Base-by-base conservation (phyloP, 768 basidiomycete species). In the Boletus sensibilis region DNA sequence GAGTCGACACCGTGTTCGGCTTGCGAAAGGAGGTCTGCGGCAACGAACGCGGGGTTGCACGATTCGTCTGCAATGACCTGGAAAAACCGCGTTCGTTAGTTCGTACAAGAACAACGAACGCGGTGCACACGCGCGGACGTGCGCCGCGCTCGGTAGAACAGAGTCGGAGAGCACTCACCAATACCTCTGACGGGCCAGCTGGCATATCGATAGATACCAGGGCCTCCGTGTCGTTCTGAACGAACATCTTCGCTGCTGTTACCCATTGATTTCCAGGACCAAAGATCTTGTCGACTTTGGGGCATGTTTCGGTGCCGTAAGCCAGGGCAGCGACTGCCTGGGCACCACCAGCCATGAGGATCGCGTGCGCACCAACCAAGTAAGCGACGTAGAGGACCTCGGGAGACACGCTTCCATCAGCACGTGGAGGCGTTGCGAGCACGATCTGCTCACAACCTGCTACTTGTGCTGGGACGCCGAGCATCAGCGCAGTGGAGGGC, bases 201-300 rank as follows among this genome's bases (percentile, higher is more conserved):
- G 97, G 97, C 93, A 99, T 98, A 73, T 99, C 97, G 65, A 98
- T 99, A 16, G 92, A 90, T 8, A 98, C 94, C 59, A 95, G 73
- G 10, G 97, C 96, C 65, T 95, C 91, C 13, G 95, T 95, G 68
- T 99, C 97, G 72, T 98, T 99, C 70, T 98, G 95, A 25, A 99
- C 96, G 52, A 96, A 75, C 97, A 99, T 98, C 77, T 99, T 99
- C 50, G 96, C 97, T 2, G 97, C 97, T 2, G 96, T 99, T 23
- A 99, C 97, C 94, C 95, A 99, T 72, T 98, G 97, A 70, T 99
- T 99, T 25, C 97, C 97, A 7, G 97, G 97, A 10, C 97, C 97
- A 68, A 98, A 96, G 64, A 99, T 94, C 77, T 99, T 99, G 79
- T 99, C 97, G 25, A 98, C 96, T 74, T 99, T 98, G 16, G 94